Conservation (phyloP, 768 basidiomycete genomes). For the Kwoniella dendrophila region DNA sequence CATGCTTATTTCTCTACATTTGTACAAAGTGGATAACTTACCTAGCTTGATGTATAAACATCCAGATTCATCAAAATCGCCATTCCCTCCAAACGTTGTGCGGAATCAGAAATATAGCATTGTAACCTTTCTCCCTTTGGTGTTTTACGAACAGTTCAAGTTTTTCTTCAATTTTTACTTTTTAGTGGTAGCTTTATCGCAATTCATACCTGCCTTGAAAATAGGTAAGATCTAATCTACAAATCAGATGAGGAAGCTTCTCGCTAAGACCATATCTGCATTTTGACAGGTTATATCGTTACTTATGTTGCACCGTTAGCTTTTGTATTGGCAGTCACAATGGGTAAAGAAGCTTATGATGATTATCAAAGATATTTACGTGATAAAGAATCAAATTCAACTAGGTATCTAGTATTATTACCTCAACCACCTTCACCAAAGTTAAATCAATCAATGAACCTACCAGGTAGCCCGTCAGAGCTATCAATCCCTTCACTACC, state of each 20-base stretch:
- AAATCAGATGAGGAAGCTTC: background rate
- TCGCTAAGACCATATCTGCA: background rate
- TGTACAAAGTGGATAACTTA: background rate
- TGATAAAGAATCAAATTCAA: conserved; percentile 92
- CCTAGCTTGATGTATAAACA: background rate
- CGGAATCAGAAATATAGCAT: conserved; percentile 98
- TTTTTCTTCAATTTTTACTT: conserved; percentile 99
- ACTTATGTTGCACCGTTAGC: conserved; percentile 96
- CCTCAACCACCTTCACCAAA: conserved; percentile 57
- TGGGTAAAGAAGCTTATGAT: conserved; percentile 98
- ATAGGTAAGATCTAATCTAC: conserved; percentile 68
- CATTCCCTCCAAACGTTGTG: conserved; percentile 78
- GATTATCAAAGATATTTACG: conserved; percentile 92
- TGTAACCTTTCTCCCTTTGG: conserved; percentile 93
- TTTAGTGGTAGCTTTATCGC: conserved; percentile 90
- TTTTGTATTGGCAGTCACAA: conserved; percentile 90
- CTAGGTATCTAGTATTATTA: conserved; percentile 81
- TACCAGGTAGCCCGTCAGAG: conserved; percentile 14
- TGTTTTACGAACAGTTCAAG: conserved; percentile 99
- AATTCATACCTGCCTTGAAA: conserved; percentile 92
- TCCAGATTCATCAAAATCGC: conserved; percentile 16
- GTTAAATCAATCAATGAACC: conserved; percentile 31
- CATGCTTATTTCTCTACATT: background rate
- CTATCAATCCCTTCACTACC: conserved; percentile 27
- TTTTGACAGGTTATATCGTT: conserved; percentile 75